phyloP scores from a whole-genome alignment of 208 protist genomes.

The Porcisia hertigi region DNA sequence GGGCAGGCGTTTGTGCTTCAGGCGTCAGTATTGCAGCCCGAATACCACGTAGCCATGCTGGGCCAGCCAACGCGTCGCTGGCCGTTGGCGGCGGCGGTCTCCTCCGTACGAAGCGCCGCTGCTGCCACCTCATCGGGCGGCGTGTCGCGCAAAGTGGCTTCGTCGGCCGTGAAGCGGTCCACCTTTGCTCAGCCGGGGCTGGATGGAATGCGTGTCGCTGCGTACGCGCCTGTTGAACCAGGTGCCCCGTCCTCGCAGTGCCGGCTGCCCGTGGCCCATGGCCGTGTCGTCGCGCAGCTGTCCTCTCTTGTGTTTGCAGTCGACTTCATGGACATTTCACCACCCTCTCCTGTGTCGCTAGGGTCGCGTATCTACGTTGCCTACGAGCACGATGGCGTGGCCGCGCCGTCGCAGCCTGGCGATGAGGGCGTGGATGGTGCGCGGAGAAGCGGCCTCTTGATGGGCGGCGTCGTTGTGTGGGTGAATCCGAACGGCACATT shows the following conservation, averaged over 20 bases:
- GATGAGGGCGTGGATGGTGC: too few relatives aligned
- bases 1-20: too few relatives aligned
- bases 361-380: conserved; percentile 56
- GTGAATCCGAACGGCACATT: too few relatives aligned
- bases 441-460: too few relatives aligned
- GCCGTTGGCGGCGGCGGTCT: too few relatives aligned
- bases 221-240: conserved; percentile 33
- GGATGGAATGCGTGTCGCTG: conserved; percentile 64
- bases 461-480: too few relatives aligned
- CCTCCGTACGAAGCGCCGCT: too few relatives aligned
- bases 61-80: too few relatives aligned
- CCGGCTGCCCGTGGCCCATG: conserved; percentile 66
- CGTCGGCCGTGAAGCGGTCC: conserved; percentile 18
- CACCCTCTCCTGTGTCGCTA: conserved; percentile 30
- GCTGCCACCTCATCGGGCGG: conserved; percentile 3
- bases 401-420: background rate
- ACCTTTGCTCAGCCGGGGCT: conserved; percentile 43
- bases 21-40: too few relatives aligned
- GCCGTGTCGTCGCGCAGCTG: conserved; percentile 78
- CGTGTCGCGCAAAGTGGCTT: background rate
- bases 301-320: conserved; percentile 76
- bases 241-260: conserved; percentile 24
- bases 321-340: conserved; percentile 29
- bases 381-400: conserved; percentile 40
- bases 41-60: too few relatives aligned